These are phyloP conservation scores for bread wheat (Triticum aestivum) DNA, from an alignment of 176 grass and related monocot genomes.

Conservation along the genomic window IWGSC_CS_RefSeq_v2.1 NC_057800.1:646690517-646691016, in stretches of 20 bases:
- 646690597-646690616: conserved; percentile 91
- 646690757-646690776: too few relatives aligned
- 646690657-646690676: neutral
- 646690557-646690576: conserved; percentile 7
- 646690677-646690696: too few relatives aligned
- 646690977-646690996: conserved; percentile 96
- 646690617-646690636: conserved; percentile 87
- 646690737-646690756: too few relatives aligned
- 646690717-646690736: too few relatives aligned
- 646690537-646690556: neutral
- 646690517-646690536: neutral
- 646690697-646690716: too few relatives aligned
- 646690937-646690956: conserved; percentile 51
- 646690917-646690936: conserved; percentile 80
- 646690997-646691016: conserved; percentile 79
- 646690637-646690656: conserved; percentile 8
- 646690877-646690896: neutral
- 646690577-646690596: conserved; percentile 77
- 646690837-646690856: neutral
- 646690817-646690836: neutral
- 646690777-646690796: too few relatives aligned
- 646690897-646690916: conserved; percentile 52
- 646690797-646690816: conserved; percentile 48
- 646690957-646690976: conserved; percentile 58
- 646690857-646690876: neutral